phyloP scores from a whole-genome alignment of 139 green algal genomes.

The Nannochloris sp. region DNA sequence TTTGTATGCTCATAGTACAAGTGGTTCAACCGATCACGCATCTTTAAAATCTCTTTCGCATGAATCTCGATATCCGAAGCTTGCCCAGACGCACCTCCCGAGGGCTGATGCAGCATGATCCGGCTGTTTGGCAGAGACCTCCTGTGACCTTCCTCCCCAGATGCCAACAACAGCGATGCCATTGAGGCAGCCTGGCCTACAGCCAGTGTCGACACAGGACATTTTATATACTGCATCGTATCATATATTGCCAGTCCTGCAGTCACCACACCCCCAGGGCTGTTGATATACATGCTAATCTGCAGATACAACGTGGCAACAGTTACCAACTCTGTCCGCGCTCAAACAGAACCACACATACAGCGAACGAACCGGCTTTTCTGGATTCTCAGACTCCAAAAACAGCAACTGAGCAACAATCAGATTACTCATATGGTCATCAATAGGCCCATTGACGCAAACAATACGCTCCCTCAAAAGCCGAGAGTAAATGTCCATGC shows the following conservation, averaged over 20 bases:
- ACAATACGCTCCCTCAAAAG: conserved; percentile 88
- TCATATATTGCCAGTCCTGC: conserved; percentile 95
- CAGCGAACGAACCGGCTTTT: conserved; percentile 64
- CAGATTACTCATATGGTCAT: conserved; percentile 68
- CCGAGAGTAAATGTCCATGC: conserved; percentile 89
- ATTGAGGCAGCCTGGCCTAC: conserved; percentile 90
- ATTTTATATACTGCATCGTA: conserved; percentile 95
- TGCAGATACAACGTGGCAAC: conserved; percentile 27
- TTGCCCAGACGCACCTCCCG: conserved; percentile 77
- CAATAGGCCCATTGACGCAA: conserved; percentile 67
- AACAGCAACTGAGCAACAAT: conserved; percentile 89
- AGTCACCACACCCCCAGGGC: conserved; percentile 81
- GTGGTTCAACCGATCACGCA: conserved; percentile 57
- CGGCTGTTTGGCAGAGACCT: conserved; percentile 76
- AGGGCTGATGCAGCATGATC: conserved; percentile 96
- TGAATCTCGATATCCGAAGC: conserved; percentile 88
- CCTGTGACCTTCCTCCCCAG: conserved; percentile 63
- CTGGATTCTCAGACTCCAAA: conserved; percentile 84
- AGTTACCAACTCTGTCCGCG: neutral
- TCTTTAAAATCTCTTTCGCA: conserved; percentile 81
- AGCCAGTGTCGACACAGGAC: conserved; percentile 84
- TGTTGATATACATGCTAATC: conserved; percentile 98
- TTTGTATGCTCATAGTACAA: conserved; percentile 82
- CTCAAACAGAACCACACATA: conserved; percentile 4
- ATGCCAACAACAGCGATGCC: conserved; percentile 82